Conservation (phyloP, 2,329 filamentous ascomycete species). For the Zalaria obscura region DNA sequence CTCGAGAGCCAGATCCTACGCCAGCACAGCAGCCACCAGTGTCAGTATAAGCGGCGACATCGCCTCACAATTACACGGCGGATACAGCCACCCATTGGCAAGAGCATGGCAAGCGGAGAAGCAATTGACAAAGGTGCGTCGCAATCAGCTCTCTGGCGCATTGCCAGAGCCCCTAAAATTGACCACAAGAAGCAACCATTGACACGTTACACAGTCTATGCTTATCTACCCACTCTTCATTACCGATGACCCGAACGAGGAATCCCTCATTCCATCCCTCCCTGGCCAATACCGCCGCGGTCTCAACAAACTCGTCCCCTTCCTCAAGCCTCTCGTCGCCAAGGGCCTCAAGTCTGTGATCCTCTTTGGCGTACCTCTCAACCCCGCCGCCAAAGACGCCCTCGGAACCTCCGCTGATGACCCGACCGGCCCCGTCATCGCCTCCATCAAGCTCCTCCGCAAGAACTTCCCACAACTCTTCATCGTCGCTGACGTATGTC, state of each 20-base stretch:
- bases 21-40: conserved; percentile 37
- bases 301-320: conserved; percentile 70
- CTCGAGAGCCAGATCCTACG: conserved; percentile 34
- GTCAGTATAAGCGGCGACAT: conserved; percentile 39
- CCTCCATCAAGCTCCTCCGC: conserved; percentile 69
- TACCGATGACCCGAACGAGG: conserved; percentile 85
- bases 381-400: conserved; percentile 70
- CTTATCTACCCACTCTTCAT: conserved; percentile 96
- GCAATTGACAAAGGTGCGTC: conserved; percentile 33
- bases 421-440: conserved; percentile 81
- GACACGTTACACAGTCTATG: conserved; percentile 55
- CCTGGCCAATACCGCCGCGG: conserved; percentile 83
- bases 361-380: conserved; percentile 84
- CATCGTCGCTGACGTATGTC: conserved; percentile 83
- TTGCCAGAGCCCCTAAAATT: too few relatives aligned
- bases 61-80: conserved; percentile 36
- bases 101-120: conserved; percentile 38
- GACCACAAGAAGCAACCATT: too few relatives aligned
- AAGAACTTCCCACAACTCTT: conserved; percentile 80
- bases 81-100: conserved; percentile 36
- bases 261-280: conserved; percentile 76
- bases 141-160: too few relatives aligned
- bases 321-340: conserved; percentile 71
- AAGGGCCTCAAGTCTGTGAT: conserved; percentile 91
- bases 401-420: conserved; percentile 88